These are phyloP conservation scores for Chlamydomonas eustigma DNA, from an alignment of 139 green algal species.

Conservation along the genomic window DNA sequence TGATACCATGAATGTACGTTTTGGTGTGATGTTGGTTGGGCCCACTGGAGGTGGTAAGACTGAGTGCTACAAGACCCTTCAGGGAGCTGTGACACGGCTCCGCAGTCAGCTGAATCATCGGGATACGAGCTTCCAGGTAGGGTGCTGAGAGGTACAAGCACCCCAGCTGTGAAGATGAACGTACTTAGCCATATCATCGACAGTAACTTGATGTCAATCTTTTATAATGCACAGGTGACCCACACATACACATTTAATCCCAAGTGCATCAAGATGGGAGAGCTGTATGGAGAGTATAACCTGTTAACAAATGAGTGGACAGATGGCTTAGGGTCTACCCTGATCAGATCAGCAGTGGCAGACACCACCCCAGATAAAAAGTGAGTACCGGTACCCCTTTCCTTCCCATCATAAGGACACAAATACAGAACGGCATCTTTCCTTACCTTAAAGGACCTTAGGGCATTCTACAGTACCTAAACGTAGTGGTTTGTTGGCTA, in stretches of 20 bases:
- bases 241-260: slow-evolving; percentile 73
- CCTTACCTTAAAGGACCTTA: too few species aligned
- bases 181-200: background rate
- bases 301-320: slow-evolving; percentile 82
- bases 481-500: too few species aligned
- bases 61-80: slow-evolving; percentile 61
- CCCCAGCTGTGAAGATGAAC: background rate
- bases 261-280: slow-evolving; percentile 86
- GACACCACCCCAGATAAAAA: slow-evolving; percentile 61
- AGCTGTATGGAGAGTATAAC: slow-evolving; percentile 89
- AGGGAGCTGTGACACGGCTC: slow-evolving; percentile 58
- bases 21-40: slow-evolving; percentile 82
- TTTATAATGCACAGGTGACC: slow-evolving; percentile 42
- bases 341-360: slow-evolving; percentile 67
- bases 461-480: too few species aligned
- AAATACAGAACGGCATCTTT: too few species aligned
- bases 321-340: slow-evolving; percentile 68
- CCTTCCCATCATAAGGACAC: too few species aligned
- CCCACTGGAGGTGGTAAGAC: slow-evolving; percentile 74
- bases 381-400: too few species aligned
- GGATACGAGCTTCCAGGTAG: slow-evolving; percentile 49
- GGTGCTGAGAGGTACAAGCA: background rate
- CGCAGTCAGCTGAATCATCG: slow-evolving; percentile 41
- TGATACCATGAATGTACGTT: slow-evolving; percentile 82
- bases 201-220: too few species aligned